These are phyloP conservation scores for Salix udensis DNA, from an alignment of 345 rosid genomes.

Conservation along the genomic window DNA sequence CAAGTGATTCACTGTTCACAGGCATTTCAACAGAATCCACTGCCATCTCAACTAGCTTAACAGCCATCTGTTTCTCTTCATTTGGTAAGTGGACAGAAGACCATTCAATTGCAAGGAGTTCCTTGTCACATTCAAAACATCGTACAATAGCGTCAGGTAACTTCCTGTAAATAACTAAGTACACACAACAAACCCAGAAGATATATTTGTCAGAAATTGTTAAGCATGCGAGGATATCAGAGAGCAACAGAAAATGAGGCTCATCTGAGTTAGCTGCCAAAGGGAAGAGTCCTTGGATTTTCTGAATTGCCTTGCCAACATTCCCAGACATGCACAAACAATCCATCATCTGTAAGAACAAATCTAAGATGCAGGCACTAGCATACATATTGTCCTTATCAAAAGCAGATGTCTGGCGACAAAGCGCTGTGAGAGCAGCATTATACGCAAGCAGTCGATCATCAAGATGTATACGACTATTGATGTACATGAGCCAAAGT, in stretches of 20 bases:
- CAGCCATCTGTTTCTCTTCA: conserved; percentile 52
- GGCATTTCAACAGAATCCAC: conserved; percentile 34
- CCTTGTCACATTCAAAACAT: conserved; percentile 72
- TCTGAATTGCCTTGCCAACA: conserved; percentile 55
- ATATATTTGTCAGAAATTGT: conserved; percentile 86
- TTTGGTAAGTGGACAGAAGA: conserved; percentile 49
- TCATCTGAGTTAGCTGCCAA: conserved; percentile 52
- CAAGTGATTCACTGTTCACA: conserved; percentile 24
- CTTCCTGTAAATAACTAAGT: conserved; percentile 96
- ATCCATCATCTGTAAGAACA: conserved; percentile 84
- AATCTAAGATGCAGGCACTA: conserved; percentile 84
- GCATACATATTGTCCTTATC: conserved; percentile 36
- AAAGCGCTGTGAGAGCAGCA: conserved; percentile 61
- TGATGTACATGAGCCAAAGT: conserved; percentile 86
- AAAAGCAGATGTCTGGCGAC: conserved; percentile 41
- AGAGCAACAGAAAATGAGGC: conserved; percentile 54
- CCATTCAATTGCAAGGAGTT: conserved; percentile 68
- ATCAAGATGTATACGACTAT: conserved; percentile 64
- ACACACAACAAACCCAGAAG: conserved; percentile 98
- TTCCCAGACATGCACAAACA: conserved; percentile 75
- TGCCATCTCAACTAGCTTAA: conserved; percentile 49
- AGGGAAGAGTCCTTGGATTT: conserved; percentile 39
- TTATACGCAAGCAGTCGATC: conserved; percentile 70
- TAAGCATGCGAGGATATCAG: conserved; percentile 79
- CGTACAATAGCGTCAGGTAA: conserved; percentile 71